phyloP scores from a whole-genome alignment of 2,329 filamentous ascomycete species.

The Zymoseptoria passerinii region DNA sequence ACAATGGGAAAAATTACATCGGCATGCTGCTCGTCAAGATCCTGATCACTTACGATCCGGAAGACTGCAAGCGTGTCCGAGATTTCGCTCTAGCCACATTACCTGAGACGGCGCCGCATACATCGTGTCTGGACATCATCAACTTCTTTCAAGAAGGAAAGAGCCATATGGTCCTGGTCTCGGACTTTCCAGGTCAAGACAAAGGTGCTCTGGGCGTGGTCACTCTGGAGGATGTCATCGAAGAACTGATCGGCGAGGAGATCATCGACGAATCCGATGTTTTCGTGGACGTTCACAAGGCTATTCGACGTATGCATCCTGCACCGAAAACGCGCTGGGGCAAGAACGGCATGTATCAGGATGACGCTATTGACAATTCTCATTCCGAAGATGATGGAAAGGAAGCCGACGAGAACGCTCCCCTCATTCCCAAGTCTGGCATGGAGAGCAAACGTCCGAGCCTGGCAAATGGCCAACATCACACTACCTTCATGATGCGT shows the following conservation, averaged over 20 bases:
- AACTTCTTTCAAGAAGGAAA: constrained; percentile 99
- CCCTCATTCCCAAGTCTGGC: constrained; percentile 19
- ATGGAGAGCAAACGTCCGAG: constrained; percentile 22
- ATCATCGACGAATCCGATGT: constrained; percentile 99
- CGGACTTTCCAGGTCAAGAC: constrained; percentile 81
- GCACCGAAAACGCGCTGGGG: constrained; percentile 58
- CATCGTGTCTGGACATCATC: constrained; percentile 94
- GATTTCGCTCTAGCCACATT: constrained; percentile 91
- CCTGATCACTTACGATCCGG: constrained; percentile 95
- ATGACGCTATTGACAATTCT: constrained; percentile 8
- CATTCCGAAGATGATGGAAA: constrained; percentile 14
- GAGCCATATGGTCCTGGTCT: constrained; percentile 96
- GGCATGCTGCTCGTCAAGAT: constrained; percentile 99
- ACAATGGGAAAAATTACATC: constrained; percentile 79
- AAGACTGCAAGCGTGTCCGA: constrained; percentile 76
- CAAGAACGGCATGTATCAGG: constrained; percentile 11
- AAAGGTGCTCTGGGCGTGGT: constrained; percentile 87
- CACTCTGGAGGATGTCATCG: constrained; percentile 94
- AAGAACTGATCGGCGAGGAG: constrained; percentile 98
- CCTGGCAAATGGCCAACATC: constrained; percentile 28
- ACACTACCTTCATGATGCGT: constrained; percentile 39
- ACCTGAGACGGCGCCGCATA: constrained; percentile 88
- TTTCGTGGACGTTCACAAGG: constrained; percentile 96
- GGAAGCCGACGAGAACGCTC: constrained; percentile 23
- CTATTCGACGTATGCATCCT: constrained; percentile 78